Evolutionary conservation across 495 filamentous ascomycete species (phyloP).

Genomic region (Gamarada debralockiae): DNA sequence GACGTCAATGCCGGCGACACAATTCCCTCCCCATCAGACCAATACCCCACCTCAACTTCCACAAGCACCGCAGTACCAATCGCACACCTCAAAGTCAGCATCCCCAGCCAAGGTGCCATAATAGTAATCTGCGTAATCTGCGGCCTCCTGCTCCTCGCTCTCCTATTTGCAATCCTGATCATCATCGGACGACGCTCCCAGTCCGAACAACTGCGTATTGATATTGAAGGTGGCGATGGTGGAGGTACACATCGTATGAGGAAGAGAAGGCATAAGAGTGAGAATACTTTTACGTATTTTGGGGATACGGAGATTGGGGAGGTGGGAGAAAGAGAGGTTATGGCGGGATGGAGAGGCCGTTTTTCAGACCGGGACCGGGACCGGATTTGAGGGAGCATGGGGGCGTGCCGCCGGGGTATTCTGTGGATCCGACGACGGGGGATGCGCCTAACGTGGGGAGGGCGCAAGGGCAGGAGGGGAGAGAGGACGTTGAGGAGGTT

Average conservation of each 20-base stretch:
- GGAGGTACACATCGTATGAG: too few relatives aligned
- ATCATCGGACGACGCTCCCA: not conserved
- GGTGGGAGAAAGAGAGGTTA: too few relatives aligned
- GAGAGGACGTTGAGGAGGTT: too few relatives aligned
- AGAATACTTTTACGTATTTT: not conserved
- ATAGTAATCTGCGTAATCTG: slow-evolving; percentile 13
- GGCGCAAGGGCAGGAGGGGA: too few relatives aligned
- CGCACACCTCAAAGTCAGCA: not conserved
- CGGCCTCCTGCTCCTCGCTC: slow-evolving; percentile 7
- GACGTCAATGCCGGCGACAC: not conserved
- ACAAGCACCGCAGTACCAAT: not conserved
- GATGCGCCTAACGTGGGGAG: too few relatives aligned
- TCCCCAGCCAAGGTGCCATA: not conserved
- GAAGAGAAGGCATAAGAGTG: not conserved
- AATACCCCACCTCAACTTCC: not conserved
- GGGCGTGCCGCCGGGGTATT: too few relatives aligned
- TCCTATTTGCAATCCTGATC: not conserved
- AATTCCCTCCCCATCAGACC: not conserved
- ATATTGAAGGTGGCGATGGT: not conserved
- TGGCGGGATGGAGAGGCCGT: not conserved
- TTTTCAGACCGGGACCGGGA: too few relatives aligned
- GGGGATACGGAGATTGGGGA: too few relatives aligned
- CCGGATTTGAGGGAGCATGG: too few relatives aligned
- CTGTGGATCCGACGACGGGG: too few relatives aligned
- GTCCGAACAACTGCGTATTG: not conserved